phyloP scores from a whole-genome alignment of 1,284 basidiomycete genomes.

The Apiotrichum sp. region DNA sequence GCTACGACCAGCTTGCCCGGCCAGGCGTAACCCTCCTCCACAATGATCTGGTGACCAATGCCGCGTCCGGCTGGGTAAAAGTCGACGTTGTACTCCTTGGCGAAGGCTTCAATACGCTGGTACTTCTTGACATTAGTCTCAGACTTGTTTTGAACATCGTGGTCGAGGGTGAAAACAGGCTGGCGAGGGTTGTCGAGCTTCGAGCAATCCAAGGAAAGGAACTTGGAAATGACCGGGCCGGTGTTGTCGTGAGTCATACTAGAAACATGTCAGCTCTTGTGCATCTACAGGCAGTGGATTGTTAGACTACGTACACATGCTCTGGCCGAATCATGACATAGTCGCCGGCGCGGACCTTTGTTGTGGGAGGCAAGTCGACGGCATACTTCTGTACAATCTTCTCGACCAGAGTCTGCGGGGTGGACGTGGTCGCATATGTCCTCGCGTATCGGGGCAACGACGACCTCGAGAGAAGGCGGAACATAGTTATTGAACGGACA shows the following conservation, averaged over 20 bases:
- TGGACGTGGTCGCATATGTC: conserved; percentile 35
- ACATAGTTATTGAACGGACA: neutral
- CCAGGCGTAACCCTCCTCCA: conserved; percentile 95
- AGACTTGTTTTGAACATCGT: conserved; percentile 96
- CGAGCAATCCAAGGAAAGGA: conserved; percentile 89
- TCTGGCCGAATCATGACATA: conserved; percentile 98
- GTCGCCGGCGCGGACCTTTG: conserved; percentile 84
- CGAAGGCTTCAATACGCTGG: conserved; percentile 84
- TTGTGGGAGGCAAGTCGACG: conserved; percentile 70
- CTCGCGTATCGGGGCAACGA: neutral
- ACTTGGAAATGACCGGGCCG: conserved; percentile 94
- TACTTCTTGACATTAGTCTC: conserved; percentile 93
- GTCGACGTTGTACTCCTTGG: conserved; percentile 76
- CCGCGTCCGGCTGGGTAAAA: conserved; percentile 97
- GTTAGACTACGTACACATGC: conserved; percentile 59
- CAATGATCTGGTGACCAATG: conserved; percentile 94
- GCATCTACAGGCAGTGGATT: neutral
- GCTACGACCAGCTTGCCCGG: conserved; percentile 89
- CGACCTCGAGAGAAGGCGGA: conserved; percentile 1
- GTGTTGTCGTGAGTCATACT: conserved; percentile 96
- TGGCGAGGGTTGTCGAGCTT: conserved; percentile 67
- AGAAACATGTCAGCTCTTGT: neutral
- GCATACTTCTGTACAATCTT: conserved; percentile 98
- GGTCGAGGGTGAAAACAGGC: conserved; percentile 93
- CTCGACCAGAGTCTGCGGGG: conserved; percentile 86